Evolutionary conservation across 495 filamentous ascomycete species (phyloP).

Genomic region (Emericellopsis terricola): DNA sequence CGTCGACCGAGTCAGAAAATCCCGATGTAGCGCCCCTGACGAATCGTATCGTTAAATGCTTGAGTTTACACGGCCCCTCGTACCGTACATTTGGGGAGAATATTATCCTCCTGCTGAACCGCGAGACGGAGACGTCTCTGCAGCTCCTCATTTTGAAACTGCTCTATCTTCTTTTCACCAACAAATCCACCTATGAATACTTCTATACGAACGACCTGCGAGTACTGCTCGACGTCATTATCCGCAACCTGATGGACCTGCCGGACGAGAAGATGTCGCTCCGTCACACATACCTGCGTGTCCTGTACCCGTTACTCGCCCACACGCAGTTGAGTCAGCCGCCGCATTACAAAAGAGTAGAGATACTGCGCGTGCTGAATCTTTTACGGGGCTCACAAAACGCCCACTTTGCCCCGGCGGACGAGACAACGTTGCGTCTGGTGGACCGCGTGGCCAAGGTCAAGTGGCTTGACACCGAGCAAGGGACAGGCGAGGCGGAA

Average conservation of each 20-base stretch:
- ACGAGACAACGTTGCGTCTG: constrained; percentile 75
- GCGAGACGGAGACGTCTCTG: constrained; percentile 82
- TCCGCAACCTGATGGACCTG: constrained; percentile 86
- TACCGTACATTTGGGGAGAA: constrained; percentile 97
- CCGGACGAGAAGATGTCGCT: constrained; percentile 64
- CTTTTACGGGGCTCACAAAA: constrained; percentile 43
- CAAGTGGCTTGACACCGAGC: constrained; percentile 51
- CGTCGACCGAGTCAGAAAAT: constrained; percentile 36
- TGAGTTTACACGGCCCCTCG: constrained; percentile 55
- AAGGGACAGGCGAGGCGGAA: constrained; percentile 20
- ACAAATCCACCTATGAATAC: constrained; percentile 79
- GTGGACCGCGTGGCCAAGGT: constrained; percentile 67
- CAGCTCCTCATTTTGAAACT: constrained; percentile 92
- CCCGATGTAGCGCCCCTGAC: constrained; percentile 42
- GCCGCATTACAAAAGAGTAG: constrained; percentile 83
- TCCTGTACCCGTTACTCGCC: constrained; percentile 74
- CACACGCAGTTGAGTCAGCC: constrained; percentile 77
- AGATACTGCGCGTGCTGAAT: constrained; percentile 55
- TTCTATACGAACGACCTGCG: constrained; percentile 96
- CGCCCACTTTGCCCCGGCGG: constrained; percentile 75
- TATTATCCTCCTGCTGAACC: constrained; percentile 87
- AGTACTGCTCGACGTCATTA: constrained; percentile 87
- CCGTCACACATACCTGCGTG: constrained; percentile 93
- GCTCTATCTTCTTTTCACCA: constrained; percentile 87
- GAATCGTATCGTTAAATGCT: constrained; percentile 81